A percentile compares a stretch with the other conserved stretches of the same genome.
Conservation (phyloP, 768 basidiomycete species). For the Kwoniella sp. region DNA sequence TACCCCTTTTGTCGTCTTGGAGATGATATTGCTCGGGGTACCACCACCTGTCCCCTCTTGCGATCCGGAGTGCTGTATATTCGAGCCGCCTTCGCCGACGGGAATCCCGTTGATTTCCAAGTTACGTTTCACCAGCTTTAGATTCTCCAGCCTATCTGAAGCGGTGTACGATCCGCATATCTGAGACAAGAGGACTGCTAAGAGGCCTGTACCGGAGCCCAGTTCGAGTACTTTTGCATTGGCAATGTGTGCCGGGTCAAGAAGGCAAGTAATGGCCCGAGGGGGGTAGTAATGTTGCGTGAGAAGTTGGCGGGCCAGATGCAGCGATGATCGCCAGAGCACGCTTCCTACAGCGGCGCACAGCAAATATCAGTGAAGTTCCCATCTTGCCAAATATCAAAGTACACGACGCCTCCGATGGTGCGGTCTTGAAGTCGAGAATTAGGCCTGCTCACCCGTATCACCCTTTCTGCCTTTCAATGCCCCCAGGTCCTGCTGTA, state of each 20-base stretch:
- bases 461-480: slow-evolving; percentile 51
- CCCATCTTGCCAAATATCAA: too few species aligned
- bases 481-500: slow-evolving; percentile 51
- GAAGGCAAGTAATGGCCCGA: slow-evolving; percentile 11
- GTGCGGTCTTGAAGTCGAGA: too few species aligned
- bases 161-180: slow-evolving; percentile 40
- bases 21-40: background rate
- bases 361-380: too few species aligned
- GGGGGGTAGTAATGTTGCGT: slow-evolving; percentile 36
- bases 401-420: too few species aligned
- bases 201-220: slow-evolving; percentile 52
- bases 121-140: slow-evolving; percentile 47
- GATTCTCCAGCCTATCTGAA: slow-evolving; percentile 49
- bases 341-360: slow-evolving; percentile 53
- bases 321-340: slow-evolving; percentile 50
- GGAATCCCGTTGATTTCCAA: slow-evolving; percentile 37
- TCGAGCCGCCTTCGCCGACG: background rate
- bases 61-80: background rate
- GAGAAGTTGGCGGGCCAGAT: slow-evolving; percentile 44
- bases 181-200: slow-evolving; percentile 39
- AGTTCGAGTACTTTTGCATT: slow-evolving; percentile 45
- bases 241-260: slow-evolving; percentile 18
- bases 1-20: background rate
- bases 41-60: background rate
- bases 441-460: slow-evolving; percentile 48